Percentiles rank a stretch among this genome's conserved stretches.
phyloP scores from a whole-genome alignment of 2,329 filamentous ascomycete genomes.

The Xylariaceae sp. region DNA sequence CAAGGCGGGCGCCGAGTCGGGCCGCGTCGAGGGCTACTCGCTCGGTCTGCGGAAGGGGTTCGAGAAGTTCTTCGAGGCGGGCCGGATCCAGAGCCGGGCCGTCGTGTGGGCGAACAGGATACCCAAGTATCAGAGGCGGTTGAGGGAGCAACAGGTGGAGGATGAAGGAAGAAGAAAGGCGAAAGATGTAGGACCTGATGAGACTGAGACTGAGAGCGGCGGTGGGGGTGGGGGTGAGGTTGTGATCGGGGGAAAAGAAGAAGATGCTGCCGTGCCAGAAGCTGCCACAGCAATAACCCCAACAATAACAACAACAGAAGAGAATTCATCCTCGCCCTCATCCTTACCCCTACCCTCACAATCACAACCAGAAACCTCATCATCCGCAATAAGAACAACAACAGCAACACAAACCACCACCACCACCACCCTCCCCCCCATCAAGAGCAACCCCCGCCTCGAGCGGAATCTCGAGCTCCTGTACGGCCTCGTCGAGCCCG shows the following conservation, averaged over 20 bases:
- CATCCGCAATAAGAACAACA: background rate
- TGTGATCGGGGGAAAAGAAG: background rate
- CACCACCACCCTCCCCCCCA: too few species aligned
- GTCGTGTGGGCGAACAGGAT: slow-evolving; percentile 79
- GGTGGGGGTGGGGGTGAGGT: background rate
- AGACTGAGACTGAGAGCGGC: too few species aligned
- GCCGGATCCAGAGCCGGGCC: slow-evolving; percentile 70
- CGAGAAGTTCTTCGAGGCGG: slow-evolving; percentile 82
- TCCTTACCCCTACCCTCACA: too few species aligned
- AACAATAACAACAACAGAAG: background rate
- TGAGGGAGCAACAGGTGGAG: background rate
- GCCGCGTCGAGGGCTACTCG: slow-evolving; percentile 79
- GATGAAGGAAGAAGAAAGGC: too few species aligned
- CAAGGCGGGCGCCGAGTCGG: slow-evolving; percentile 69
- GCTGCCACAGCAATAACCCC: too few species aligned
- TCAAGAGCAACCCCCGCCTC: slow-evolving; percentile 56
- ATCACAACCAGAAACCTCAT: background rate
- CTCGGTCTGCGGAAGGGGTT: slow-evolving; percentile 92
- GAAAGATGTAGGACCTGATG: too few species aligned
- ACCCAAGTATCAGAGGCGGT: slow-evolving; percentile 25
- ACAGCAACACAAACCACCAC: slow-evolving; percentile 9
- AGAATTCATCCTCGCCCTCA: background rate
- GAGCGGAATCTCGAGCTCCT: slow-evolving; percentile 71
- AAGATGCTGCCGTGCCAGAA: too few species aligned
- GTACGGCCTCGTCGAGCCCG: slow-evolving; percentile 71